Evolutionary conservation across 2,329 filamentous ascomycete species (phyloP).

Genomic region (Byssochlamys sp.): DNA sequence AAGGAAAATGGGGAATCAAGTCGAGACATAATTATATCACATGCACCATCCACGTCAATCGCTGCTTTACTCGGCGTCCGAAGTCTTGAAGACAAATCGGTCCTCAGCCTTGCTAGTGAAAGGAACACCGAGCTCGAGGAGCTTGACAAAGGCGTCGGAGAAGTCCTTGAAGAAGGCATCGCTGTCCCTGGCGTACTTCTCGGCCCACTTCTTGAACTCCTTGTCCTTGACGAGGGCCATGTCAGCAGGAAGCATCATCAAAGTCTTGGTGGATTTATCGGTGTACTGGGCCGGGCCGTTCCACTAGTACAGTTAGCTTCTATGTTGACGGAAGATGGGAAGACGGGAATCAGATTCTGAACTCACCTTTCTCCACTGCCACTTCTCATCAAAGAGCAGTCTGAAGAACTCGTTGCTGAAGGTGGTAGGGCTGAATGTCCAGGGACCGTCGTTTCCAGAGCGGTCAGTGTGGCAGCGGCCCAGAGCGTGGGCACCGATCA

Average conservation of each 20-base stretch:
- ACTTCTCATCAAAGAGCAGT: slow-evolving; percentile 82
- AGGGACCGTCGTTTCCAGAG: slow-evolving; percentile 77
- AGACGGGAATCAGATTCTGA: not conserved
- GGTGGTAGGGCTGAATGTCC: slow-evolving; percentile 84
- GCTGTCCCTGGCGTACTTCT: slow-evolving; percentile 85
- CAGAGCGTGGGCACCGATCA: slow-evolving; percentile 74
- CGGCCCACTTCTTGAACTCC: slow-evolving; percentile 66
- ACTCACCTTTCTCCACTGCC: slow-evolving; percentile 62
- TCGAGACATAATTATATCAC: not conserved
- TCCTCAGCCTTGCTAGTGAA: slow-evolving; percentile 59
- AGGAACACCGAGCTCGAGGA: slow-evolving; percentile 90
- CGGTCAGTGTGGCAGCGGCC: slow-evolving; percentile 85
- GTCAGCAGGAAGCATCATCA: slow-evolving; percentile 98
- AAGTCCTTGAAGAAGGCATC: slow-evolving; percentile 93
- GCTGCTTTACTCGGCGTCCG: slow-evolving; percentile 3
- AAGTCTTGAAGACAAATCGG: slow-evolving; percentile 56
- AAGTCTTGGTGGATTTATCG: slow-evolving; percentile 72
- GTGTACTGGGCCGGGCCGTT: slow-evolving; percentile 83
- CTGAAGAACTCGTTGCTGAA: slow-evolving; percentile 93
- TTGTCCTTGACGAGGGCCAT: slow-evolving; percentile 81
- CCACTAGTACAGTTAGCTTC: slow-evolving; percentile 44
- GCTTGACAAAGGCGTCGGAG: slow-evolving; percentile 62
- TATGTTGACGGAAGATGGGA: not conserved
- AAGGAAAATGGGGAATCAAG: not conserved
- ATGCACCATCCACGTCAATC: slow-evolving; percentile 18